phyloP scores from a whole-genome alignment of 495 filamentous ascomycete species.

The Talaromyces borbonicus region DNA sequence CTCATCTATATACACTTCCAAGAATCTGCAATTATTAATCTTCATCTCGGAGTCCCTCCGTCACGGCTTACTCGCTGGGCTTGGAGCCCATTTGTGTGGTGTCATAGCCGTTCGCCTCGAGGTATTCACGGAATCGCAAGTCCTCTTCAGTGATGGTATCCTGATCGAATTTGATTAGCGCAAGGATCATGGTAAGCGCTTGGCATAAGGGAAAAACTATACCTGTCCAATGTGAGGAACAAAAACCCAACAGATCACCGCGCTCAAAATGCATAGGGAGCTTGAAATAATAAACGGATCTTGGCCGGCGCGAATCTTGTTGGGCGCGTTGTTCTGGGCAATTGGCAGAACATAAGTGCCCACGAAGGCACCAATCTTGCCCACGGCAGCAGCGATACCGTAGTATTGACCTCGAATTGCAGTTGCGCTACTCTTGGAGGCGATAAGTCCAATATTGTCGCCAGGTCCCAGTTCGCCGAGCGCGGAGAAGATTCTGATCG shows the following conservation, averaged over 20 bases:
- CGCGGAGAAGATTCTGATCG: conserved; percentile 61
- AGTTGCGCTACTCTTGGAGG: conserved; percentile 80
- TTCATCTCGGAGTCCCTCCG: no score
- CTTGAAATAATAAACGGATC: conserved; percentile 73
- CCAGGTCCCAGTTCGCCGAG: conserved; percentile 83
- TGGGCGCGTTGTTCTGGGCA: conserved; percentile 56
- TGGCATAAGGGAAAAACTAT: background rate
- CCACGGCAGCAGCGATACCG: conserved; percentile 72
- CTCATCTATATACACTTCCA: no score
- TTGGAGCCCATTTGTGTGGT: conserved; percentile 52
- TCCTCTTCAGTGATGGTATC: conserved; percentile 66
- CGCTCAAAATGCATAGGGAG: conserved; percentile 52
- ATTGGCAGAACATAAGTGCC: conserved; percentile 74
- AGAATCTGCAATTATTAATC: no score
- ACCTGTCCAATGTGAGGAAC: conserved; percentile 60
- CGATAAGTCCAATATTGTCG: conserved; percentile 82
- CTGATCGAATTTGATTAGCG: conserved; percentile 11
- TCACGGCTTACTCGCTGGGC: background rate
- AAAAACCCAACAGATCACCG: conserved; percentile 45
- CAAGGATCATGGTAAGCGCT: background rate
- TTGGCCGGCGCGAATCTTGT: conserved; percentile 51
- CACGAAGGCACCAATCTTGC: conserved; percentile 85
- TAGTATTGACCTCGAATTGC: conserved; percentile 87
- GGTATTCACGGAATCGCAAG: conserved; percentile 55
- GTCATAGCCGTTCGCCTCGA: conserved; percentile 61